Evolutionary conservation across 345 rosid species (phyloP), one percentile per base, ranked within the genome.

Genomic region (Erucastrum elatum): DNA sequence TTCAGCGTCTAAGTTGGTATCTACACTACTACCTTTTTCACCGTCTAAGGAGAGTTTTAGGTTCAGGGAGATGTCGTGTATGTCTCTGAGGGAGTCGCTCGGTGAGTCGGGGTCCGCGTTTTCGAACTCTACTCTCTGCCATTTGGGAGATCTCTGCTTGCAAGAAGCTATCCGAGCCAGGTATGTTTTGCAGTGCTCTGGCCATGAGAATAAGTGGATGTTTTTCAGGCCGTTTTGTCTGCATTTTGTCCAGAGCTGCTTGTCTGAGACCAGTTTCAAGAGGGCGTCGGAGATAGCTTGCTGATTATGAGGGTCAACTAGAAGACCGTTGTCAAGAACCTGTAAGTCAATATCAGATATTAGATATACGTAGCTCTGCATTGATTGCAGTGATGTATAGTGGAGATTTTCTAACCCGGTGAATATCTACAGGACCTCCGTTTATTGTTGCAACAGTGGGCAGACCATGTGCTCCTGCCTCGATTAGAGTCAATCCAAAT

Each of bases 361-460:
- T 7, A 75, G 69, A 3, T 29, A 29, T 29, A 11, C 66, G 15
- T 64, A 58, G 56, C 49, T 55, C 33, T 58, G 59, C 3, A 12
- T 3, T 35, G 63, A 46, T 11, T 26, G 31, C 21, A 33, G 11
- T 67, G 58, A 5, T 15, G 35, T 17, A 41, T 12, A 31, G n/a
- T 67, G 65, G 1, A 66, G 44, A 30, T 17, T 39, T 66, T 1
- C 4, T 29, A 66, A 29, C 96, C 90, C 81, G 75, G 64, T 84
- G 91, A 71, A 93, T 93, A 75, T 93, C 98, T 7, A 93, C 94
- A 74, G 96, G 98, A 35, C 98, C 97, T 53, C 98, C 98, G 85
- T 93, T 93, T 83, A 83, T 88, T 49, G 96, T 93, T 72, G 96
- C 96, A 60, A 91, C 98, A 30, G 84, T 86, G n/a, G 98, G 98